phyloP scores from a whole-genome alignment of 306 rosid genomes.

The Fagus sylvatica region DNA sequence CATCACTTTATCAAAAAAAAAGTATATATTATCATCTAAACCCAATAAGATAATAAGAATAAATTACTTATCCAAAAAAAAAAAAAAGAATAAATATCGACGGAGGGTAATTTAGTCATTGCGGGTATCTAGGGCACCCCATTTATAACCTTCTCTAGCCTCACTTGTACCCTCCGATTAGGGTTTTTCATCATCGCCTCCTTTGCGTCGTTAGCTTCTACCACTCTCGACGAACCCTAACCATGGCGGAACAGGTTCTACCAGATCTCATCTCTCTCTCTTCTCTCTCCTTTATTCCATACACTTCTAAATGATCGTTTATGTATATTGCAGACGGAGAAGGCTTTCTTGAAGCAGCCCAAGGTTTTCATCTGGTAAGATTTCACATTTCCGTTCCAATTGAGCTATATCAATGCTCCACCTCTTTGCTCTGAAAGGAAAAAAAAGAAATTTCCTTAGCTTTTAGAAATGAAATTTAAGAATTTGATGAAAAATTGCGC shows the following conservation, averaged over 20 bases:
- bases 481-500: not conserved
- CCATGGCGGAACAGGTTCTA: slow-evolving; percentile 71
- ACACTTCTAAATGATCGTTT: not conserved
- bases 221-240: slow-evolving; percentile 1
- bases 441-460: too few relatives aligned
- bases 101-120: slow-evolving; percentile 25
- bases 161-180: not conserved
- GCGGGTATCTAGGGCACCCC: not conserved
- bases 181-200: slow-evolving; percentile 30
- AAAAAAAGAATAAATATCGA: not conserved
- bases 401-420: not conserved
- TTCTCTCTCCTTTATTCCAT: not conserved
- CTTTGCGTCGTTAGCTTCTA: slow-evolving; percentile 16
- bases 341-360: slow-evolving; percentile 76
- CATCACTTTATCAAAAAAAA: too few relatives aligned
- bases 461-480: not conserved
- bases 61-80: too few relatives aligned
- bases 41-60: too few relatives aligned
- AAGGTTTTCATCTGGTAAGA: slow-evolving; percentile 63
- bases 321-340: slow-evolving; percentile 53
- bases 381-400: not conserved
- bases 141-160: slow-evolving; percentile 15
- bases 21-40: too few relatives aligned
- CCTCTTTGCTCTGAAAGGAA: not conserved
- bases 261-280: not conserved